phyloP scores from a whole-genome alignment of 2,329 filamentous ascomycete species.

The Scorias spongiosa region DNA sequence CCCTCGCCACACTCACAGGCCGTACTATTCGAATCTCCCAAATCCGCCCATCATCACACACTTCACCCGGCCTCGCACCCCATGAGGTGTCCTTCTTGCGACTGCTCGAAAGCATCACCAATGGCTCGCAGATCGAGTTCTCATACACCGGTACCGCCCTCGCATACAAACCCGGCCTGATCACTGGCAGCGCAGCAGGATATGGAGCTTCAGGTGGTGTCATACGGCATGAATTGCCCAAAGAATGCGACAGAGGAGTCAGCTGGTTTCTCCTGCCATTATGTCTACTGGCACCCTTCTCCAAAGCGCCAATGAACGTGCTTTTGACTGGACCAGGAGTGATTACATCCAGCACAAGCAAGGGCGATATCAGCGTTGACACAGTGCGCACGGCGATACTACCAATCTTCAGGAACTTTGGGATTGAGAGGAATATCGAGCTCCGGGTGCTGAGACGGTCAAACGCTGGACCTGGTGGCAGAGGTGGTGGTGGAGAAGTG shows the following conservation, averaged over 20 bases:
- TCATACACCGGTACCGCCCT: constrained; percentile 91
- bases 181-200: constrained; percentile 69
- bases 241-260: constrained; percentile 62
- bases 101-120: constrained; percentile 85
- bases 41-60: constrained; percentile 76
- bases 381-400: constrained; percentile 86
- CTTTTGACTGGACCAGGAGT: constrained; percentile 81
- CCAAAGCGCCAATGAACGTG: constrained; percentile 80
- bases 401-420: constrained; percentile 79
- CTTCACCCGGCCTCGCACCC: constrained; percentile 73
- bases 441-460: constrained; percentile 66
- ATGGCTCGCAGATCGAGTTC: constrained; percentile 88
- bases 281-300: constrained; percentile 82
- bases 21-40: constrained; percentile 81
- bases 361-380: constrained; percentile 80
- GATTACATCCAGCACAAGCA: constrained; percentile 72
- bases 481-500: constrained; percentile 79
- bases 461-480: constrained; percentile 58
- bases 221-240: constrained; percentile 65
- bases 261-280: constrained; percentile 86
- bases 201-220: constrained; percentile 60
- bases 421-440: constrained; percentile 75
- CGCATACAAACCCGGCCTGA: constrained; percentile 80
- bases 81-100: constrained; percentile 94
- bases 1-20: constrained; percentile 83